phyloP scores from a whole-genome alignment of 225 moss, liverwort and hornwort genomes.

The Marchantia paleacea region DNA sequence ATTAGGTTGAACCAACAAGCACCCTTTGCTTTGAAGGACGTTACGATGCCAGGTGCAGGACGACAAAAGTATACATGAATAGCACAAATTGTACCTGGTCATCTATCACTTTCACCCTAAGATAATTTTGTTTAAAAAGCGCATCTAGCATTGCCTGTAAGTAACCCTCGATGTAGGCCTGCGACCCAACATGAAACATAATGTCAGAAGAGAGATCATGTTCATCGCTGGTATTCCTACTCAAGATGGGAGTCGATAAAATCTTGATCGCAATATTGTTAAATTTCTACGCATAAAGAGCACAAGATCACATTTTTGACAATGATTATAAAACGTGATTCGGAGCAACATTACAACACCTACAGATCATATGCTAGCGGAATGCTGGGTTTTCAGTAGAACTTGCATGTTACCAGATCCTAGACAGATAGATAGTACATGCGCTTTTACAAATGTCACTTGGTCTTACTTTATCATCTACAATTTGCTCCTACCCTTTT shows the following conservation, averaged over 20 bases:
- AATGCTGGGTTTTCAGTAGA: background rate
- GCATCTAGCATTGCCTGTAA: constrained; percentile 93
- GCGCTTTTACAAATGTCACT: too few relatives aligned
- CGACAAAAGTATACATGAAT: background rate
- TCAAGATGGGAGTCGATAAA: background rate
- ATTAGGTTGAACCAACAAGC: background rate
- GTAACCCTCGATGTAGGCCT: constrained; percentile 97
- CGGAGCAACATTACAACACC: background rate
- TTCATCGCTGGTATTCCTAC: background rate
- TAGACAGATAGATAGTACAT: too few relatives aligned
- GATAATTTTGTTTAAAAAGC: constrained; percentile 87
- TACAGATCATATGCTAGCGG: background rate
- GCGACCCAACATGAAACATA: constrained; percentile 15
- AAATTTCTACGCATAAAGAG: background rate
- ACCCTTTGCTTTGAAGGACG: background rate
- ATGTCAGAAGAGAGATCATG: background rate
- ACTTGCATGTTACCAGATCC: too few relatives aligned
- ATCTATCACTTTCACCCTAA: constrained; percentile 89
- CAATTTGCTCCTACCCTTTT: background rate
- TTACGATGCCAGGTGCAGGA: background rate
- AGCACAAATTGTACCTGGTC: constrained; percentile 55
- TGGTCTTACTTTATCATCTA: background rate
- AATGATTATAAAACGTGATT: background rate
- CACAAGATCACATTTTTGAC: background rate
- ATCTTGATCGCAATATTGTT: background rate